Percentiles rank a stretch among this genome's conserved stretches.
Conservation (phyloP, 441 rosid genomes). For the Corymbia citriodora region DNA sequence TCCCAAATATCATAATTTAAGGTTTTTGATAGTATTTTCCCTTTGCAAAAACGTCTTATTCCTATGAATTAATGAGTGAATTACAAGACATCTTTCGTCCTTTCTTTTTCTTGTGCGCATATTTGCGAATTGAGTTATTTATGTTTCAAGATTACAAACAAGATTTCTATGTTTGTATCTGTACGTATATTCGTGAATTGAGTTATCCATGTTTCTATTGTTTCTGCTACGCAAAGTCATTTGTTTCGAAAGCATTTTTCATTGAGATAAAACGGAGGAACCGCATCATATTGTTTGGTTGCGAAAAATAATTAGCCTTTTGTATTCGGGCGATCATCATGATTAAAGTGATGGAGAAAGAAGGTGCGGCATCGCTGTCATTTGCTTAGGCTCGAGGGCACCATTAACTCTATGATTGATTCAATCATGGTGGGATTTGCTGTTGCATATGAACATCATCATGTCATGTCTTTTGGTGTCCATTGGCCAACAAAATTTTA, state of each 20-base stretch:
- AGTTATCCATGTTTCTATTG: background rate
- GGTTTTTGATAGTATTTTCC: too few species aligned
- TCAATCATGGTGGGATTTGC: background rate
- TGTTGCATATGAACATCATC: background rate
- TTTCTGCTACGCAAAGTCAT: background rate
- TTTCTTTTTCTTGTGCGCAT: background rate
- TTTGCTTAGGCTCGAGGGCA: background rate
- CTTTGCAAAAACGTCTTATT: background rate
- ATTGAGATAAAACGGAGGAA: background rate
- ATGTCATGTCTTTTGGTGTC: background rate
- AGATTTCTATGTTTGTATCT: too few species aligned
- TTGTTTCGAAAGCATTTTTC: background rate
- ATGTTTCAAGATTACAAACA: too few species aligned
- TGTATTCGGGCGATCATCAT: background rate
- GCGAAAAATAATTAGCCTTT: background rate
- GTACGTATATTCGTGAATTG: too few species aligned
- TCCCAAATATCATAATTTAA: too few species aligned
- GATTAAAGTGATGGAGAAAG: background rate
- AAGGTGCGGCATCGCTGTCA: background rate
- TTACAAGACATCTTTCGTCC: background rate
- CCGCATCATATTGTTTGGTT: background rate
- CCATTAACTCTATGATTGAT: background rate
- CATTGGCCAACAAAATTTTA: background rate
- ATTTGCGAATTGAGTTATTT: background rate
- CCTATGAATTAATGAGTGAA: background rate